Evolutionary conservation across 1,284 basidiomycete species (phyloP), one percentile per base, ranked within the genome.

Genomic region (Entoloma clypeatum): DNA sequence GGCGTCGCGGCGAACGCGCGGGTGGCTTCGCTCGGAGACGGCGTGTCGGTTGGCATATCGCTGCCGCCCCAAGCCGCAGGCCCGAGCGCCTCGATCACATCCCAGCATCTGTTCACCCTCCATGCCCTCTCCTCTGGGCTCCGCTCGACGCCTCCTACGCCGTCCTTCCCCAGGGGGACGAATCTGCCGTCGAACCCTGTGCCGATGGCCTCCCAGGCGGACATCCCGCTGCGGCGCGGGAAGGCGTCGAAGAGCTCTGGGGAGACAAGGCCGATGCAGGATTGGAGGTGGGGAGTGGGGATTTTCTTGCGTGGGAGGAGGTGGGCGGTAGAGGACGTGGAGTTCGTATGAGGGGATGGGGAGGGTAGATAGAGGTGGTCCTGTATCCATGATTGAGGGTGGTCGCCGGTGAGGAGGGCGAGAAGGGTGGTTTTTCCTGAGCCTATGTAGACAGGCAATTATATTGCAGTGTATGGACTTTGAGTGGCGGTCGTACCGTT

Each of bases 391-490:
- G 93, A 95, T 49, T 91, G 90, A 0, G 95, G 94, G 61, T 98
- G 95, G 55, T 95, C 92, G 17, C 95, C 95, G 0, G 92, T 90
- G 26, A 99, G 68, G 23, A 98, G 64, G 3, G 94, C 85, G n/a
- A 97, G 73, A 1, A 98, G 78, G 0, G 95, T 98, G 0, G 94
- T 95, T 67, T 99, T 99, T 2, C 95, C 95, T 0, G 90, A 92
- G 33, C 92, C 87, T 91, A 43, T 8, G 34, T 8, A 46, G 11
- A 28, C 10, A 28, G 25, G 3, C 32, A 44, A 17, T 39, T 29
- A 27, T 5, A 13, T 23, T 9, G 11, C 10, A 21, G 23, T 10
- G 25, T 13, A 19, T 31, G 5, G 30, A 14, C 17, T 30, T n/a
- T 17, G 16, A 21, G 21, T 11, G n/a, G 11, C n/a, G 11, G 2